These are phyloP conservation scores for Chlamydomonas eustigma DNA, from an alignment of 139 green algal species.

Conservation along the genomic window DNA sequence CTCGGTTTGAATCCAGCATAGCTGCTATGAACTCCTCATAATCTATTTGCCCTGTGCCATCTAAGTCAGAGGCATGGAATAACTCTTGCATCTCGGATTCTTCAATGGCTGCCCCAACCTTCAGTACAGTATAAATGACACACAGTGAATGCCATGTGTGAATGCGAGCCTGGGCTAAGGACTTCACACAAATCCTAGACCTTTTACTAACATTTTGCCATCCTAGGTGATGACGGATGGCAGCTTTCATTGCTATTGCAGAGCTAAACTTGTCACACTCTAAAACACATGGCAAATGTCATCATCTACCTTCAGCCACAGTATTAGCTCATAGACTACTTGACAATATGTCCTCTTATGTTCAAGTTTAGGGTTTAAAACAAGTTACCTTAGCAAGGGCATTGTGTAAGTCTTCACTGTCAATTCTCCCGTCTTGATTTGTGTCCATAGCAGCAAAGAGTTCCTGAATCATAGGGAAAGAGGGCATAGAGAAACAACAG, in stretches of 20 bases:
- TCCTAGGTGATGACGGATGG: too few relatives aligned
- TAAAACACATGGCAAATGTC: not conserved
- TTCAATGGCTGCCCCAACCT: conserved; percentile 50
- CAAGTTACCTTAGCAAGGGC: conserved; percentile 46
- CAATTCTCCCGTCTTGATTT: conserved; percentile 54
- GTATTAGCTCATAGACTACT: too few relatives aligned
- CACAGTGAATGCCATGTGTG: too few relatives aligned
- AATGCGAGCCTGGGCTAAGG: too few relatives aligned
- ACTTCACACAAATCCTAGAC: too few relatives aligned
- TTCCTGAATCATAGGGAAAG: conserved; percentile 22
- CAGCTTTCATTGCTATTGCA: too few relatives aligned
- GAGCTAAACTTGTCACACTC: too few relatives aligned
- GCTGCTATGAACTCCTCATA: conserved; percentile 65
- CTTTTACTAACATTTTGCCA: too few relatives aligned
- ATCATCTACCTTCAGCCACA: too few relatives aligned
- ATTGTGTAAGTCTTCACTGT: conserved; percentile 48
- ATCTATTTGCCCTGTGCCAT: conserved; percentile 54
- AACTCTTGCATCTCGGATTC: conserved; percentile 51
- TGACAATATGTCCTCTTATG: too few relatives aligned
- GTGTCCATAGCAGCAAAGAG: conserved; percentile 57
- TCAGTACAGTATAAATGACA: too few relatives aligned
- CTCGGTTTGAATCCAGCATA: conserved; percentile 48
- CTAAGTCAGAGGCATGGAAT: conserved; percentile 45
- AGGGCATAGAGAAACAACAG: not conserved
- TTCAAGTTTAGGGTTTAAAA: too few relatives aligned